Evolutionary conservation across 257 asterid species (phyloP).

Genomic region (Lycium barbarum): DNA sequence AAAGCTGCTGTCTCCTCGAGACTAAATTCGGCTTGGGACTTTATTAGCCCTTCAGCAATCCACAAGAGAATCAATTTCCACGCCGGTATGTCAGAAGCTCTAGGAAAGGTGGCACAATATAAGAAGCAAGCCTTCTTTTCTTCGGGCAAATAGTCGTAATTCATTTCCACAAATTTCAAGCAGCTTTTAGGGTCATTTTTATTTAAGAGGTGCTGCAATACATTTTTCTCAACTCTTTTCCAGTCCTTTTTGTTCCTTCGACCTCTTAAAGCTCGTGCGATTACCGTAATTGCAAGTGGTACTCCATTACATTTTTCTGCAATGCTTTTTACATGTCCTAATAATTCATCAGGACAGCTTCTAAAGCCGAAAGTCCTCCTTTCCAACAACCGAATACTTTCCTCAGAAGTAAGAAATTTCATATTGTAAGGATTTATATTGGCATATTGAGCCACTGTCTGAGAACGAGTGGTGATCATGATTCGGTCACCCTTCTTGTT

Average conservation of each 20-base stretch:
- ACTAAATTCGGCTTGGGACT: no score
- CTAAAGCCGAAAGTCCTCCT: constrained; percentile 44
- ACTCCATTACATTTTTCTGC: constrained; percentile 40
- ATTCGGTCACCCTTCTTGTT: constrained; percentile 39
- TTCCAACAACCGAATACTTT: constrained; percentile 48
- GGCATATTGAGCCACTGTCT: constrained; percentile 38
- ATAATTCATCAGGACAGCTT: constrained; percentile 35
- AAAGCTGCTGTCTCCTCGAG: constrained; percentile 34
- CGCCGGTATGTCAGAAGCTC: constrained; percentile 29
- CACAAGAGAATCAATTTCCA: constrained; percentile 32
- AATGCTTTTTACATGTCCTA: constrained; percentile 30
- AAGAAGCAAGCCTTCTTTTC: constrained; percentile 33
- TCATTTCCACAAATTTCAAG: constrained; percentile 12
- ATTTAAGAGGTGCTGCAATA: constrained; percentile 22
- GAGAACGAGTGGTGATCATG: constrained; percentile 46
- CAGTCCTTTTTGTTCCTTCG: not conserved
- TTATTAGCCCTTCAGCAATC: constrained; percentile 40
- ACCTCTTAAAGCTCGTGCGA: constrained; percentile 51
- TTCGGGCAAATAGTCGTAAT: constrained; percentile 34
- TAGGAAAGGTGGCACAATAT: constrained; percentile 41
- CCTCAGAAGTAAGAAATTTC: constrained; percentile 29
- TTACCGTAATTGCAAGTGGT: constrained; percentile 58
- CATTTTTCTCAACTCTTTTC: constrained; percentile 32
- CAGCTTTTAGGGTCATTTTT: not conserved
- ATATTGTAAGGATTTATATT: constrained; percentile 37